These are phyloP conservation scores for Mortierella claussenii DNA, from an alignment of 192 early-diverging fungal genomes.

Conservation along the genomic window DNA sequence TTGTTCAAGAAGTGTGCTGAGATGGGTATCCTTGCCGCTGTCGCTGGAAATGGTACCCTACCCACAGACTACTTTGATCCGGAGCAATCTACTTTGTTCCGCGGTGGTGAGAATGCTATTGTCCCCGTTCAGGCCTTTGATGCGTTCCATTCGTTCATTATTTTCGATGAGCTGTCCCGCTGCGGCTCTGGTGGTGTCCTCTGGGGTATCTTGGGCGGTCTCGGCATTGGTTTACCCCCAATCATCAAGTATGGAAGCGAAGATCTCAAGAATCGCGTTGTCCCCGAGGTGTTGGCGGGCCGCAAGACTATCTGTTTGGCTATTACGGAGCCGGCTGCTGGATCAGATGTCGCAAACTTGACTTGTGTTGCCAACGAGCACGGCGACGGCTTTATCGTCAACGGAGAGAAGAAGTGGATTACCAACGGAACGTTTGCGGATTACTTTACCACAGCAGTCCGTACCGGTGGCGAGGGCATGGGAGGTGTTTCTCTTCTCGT, in stretches of 20 bases:
- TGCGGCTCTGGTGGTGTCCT: slow-evolving; percentile 84
- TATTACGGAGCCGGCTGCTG: slow-evolving; percentile 81
- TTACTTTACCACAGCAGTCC: slow-evolving; percentile 83
- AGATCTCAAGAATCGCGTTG: slow-evolving; percentile 73
- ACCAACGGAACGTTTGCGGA: slow-evolving; percentile 88
- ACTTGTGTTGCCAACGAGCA: slow-evolving; percentile 70
- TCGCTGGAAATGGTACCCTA: slow-evolving; percentile 61
- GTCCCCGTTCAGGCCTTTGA: slow-evolving; percentile 68
- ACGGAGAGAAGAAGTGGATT: slow-evolving; percentile 90
- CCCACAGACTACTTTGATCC: slow-evolving; percentile 38
- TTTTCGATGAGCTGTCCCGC: slow-evolving; percentile 83
- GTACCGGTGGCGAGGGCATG: slow-evolving; percentile 84
- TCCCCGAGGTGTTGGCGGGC: slow-evolving; percentile 72
- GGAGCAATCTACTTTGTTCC: slow-evolving; percentile 38
- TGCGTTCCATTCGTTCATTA: slow-evolving; percentile 77
- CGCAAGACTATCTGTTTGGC: slow-evolving; percentile 83
- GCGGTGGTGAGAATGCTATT: slow-evolving; percentile 42
- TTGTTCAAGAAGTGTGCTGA: slow-evolving; percentile 80
- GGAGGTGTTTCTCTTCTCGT: slow-evolving; percentile 80
- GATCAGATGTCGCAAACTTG: slow-evolving; percentile 82
- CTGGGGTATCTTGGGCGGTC: slow-evolving; percentile 83
- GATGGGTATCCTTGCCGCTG: slow-evolving; percentile 75
- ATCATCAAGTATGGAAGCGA: slow-evolving; percentile 77
- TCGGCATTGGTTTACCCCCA: slow-evolving; percentile 81
- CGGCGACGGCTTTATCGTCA: slow-evolving; percentile 80